phyloP scores from a whole-genome alignment of 352 stramenopile genomes.

The Peronospora destructor region DNA sequence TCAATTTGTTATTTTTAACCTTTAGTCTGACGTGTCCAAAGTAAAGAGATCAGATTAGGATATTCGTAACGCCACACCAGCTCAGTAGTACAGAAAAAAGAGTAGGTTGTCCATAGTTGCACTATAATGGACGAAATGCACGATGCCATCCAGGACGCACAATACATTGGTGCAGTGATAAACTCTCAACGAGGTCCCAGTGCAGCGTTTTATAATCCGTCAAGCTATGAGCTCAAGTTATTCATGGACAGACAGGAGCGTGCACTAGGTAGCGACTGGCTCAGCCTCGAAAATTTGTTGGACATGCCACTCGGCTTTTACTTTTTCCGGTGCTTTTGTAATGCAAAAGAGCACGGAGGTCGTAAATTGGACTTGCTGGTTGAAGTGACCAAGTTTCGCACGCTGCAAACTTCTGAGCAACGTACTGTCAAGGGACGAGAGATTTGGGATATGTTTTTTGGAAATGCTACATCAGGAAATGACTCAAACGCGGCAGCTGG shows the following conservation, averaged over 20 bases:
- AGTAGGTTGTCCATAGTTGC: not conserved
- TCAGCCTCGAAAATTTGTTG: conserved; percentile 63
- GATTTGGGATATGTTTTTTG: conserved; percentile 55
- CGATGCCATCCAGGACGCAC: conserved; percentile 85
- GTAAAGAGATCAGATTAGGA: conserved; percentile 4
- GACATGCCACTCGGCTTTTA: conserved; percentile 76
- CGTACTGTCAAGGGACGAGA: conserved; percentile 43
- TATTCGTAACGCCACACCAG: conserved; percentile 8
- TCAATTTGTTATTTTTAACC: conserved; percentile 16
- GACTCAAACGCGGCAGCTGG: not conserved
- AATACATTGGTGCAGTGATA: conserved; percentile 83
- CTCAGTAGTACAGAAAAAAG: conserved; percentile 2
- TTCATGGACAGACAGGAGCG: conserved; percentile 60
- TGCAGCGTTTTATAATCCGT: conserved; percentile 67
- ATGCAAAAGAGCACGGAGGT: conserved; percentile 55
- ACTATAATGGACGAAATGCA: conserved; percentile 80
- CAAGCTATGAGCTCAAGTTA: conserved; percentile 49
- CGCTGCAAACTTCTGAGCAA: conserved; percentile 39
- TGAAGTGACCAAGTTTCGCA: conserved; percentile 67
- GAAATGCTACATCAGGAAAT: conserved; percentile 2
- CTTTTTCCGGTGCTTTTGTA: conserved; percentile 70
- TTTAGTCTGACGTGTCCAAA: conserved; percentile 2
- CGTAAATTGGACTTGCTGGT: conserved; percentile 62
- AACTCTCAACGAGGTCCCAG: conserved; percentile 63
- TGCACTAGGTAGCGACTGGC: conserved; percentile 45